These are phyloP conservation scores for Allantophomopsis cytisporea DNA, from an alignment of 2,329 filamentous ascomycete species.

Conservation along the genomic window DNA sequence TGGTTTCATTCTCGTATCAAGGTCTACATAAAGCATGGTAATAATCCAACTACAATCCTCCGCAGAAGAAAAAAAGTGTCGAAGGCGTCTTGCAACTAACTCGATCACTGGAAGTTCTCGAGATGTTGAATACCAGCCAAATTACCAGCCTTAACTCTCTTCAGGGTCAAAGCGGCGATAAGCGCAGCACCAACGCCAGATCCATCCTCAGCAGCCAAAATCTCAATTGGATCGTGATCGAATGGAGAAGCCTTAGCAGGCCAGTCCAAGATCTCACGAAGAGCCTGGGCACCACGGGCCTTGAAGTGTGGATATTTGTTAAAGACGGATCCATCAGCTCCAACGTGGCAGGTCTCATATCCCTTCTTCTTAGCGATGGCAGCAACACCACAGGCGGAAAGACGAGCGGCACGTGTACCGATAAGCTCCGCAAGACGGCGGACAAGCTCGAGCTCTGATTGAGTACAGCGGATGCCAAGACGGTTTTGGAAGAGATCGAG, in stretches of 20 bases:
- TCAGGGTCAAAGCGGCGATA: conserved; percentile 64
- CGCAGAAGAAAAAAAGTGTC: too few relatives aligned
- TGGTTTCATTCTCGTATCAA: too few relatives aligned
- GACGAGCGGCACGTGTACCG: conserved; percentile 81
- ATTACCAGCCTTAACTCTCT: conserved; percentile 50
- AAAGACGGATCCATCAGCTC: conserved; percentile 94
- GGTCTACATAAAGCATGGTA: too few relatives aligned
- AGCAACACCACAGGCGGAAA: conserved; percentile 88
- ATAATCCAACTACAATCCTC: too few relatives aligned
- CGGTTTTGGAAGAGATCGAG: conserved; percentile 67
- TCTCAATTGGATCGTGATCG: conserved; percentile 76
- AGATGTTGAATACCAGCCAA: conserved; percentile 50
- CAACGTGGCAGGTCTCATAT: conserved; percentile 79
- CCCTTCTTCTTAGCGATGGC: conserved; percentile 96
- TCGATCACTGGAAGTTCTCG: conserved; percentile 39
- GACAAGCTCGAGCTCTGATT: conserved; percentile 76
- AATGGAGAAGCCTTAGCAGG: conserved; percentile 52
- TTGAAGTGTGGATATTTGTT: conserved; percentile 99
- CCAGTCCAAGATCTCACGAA: conserved; percentile 95
- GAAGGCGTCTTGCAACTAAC: not conserved
- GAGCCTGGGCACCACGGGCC: conserved; percentile 72
- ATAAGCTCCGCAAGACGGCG: conserved; percentile 87
- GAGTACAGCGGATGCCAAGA: conserved; percentile 56
- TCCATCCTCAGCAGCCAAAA: conserved; percentile 86
- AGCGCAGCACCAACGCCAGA: conserved; percentile 93